Conservation (phyloP, 75 land plant species). For the Pinus tabuliformis region DNA sequence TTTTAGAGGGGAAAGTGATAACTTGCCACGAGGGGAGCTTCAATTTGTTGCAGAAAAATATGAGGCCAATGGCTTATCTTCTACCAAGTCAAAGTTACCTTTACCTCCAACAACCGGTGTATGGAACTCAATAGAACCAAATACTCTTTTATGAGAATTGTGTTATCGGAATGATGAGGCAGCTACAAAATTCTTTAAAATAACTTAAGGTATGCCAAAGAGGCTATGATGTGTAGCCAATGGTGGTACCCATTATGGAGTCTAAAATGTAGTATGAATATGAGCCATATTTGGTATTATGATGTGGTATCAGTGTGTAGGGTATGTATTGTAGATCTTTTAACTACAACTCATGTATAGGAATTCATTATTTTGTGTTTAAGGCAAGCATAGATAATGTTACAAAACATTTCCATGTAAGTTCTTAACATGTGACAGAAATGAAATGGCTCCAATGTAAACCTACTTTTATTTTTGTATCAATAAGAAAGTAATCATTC, state of each 20-base stretch:
- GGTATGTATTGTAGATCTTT: not conserved
- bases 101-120: slow-evolving; percentile 71
- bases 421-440: slow-evolving; percentile 1
- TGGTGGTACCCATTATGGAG: not conserved
- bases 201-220: slow-evolving; percentile 78
- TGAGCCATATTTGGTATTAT: slow-evolving; percentile 5
- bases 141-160: slow-evolving; percentile 79
- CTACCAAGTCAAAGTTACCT: slow-evolving; percentile 64
- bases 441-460: slow-evolving; percentile 4
- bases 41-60: slow-evolving; percentile 28
- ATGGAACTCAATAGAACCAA: slow-evolving; percentile 82
- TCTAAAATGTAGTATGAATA: not conserved
- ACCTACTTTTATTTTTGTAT: not conserved
- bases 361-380: not conserved
- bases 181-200: slow-evolving; percentile 84
- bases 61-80: slow-evolving; percentile 44
- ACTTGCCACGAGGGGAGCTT: slow-evolving; percentile 43
- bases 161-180: slow-evolving; percentile 80
- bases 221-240: slow-evolving; percentile 25
- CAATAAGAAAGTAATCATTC: slow-evolving; percentile 1
- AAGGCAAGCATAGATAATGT: slow-evolving; percentile 1
- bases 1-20: slow-evolving; percentile 64
- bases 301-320: slow-evolving; percentile 1
- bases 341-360: slow-evolving; percentile 1
- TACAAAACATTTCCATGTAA: not conserved